Evolutionary conservation across 805 yeast species (phyloP), one percentile per base, ranked within the genome.

Genomic region (Candida verbasci): DNA sequence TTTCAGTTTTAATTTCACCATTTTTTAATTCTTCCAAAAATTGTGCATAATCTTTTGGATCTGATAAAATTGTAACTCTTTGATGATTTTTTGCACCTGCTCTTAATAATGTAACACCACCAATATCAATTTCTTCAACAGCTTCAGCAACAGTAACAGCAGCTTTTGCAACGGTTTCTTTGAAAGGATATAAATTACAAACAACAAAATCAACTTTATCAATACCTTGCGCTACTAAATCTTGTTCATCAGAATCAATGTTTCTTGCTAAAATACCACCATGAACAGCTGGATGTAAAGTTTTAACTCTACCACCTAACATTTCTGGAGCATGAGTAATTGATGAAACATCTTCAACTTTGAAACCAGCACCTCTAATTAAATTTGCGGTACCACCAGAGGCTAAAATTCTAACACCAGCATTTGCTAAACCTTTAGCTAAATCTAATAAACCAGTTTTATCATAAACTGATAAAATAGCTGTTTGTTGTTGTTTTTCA

Each of bases 71-170:
- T 43, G 96, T 86, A 40, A 93, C 98, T 68, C 98, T 81, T 44
- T 93, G 72, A 65, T 93, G 98, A 71, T 93, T 93, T 72, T 93
- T 93, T 46, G 98, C 98, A 42, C 98, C 98, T 31, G 98, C 98
- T 68, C 98, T 82, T 60, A 93, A 74, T 47, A 93, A 72, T 30
- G 98, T 93, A 42, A 93, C 98, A 62, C 98, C 72, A 55, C 98
- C 98, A 58, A 93, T 93, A 60, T 93, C 98, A 52, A 93, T 82
- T 66, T 93, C 97, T 72, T 93, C 98, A 37, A 93, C 97, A 15
- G 98, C 98, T 72, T 93, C 98, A 25, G 80, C 89, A 48, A 93
- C 79, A 29, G 97, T 93, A 46, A 93, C 98, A 46, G 93, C 88
- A 52, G 86, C 87, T 55, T 91, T 91, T 46, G 95, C 84, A 43